Conservation (phyloP, 345 rosid species). For the Citropsis articulata region DNA sequence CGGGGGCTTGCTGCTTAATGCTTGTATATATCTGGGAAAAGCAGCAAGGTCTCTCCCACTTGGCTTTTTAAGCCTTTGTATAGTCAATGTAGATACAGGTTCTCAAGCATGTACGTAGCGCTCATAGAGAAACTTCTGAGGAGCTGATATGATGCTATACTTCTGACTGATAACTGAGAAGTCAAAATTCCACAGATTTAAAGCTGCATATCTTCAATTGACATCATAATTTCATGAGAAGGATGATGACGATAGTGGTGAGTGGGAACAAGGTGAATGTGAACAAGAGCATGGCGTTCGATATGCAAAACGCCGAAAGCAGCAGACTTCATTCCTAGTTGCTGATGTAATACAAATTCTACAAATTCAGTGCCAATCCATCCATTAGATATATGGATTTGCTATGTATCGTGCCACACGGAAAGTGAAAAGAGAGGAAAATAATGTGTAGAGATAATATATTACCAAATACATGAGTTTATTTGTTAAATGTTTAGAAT, state of each 20-base stretch:
- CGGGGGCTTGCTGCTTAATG: neutral
- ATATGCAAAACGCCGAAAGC: neutral
- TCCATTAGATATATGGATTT: too few species aligned
- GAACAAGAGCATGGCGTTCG: neutral
- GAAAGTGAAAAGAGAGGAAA: too few species aligned
- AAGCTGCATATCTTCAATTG: too few species aligned
- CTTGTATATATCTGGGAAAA: constrained; percentile 13
- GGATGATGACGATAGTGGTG: neutral
- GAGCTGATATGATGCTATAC: neutral
- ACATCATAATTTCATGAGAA: neutral
- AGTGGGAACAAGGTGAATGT: neutral
- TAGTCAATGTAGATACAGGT: neutral
- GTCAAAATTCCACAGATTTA: neutral
- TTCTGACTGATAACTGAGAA: neutral
- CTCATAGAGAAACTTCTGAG: neutral
- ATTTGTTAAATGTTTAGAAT: neutral
- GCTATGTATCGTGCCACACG: neutral
- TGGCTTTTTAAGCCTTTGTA: neutral
- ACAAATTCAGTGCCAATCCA: too few species aligned
- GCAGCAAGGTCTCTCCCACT: neutral
- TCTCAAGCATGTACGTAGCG: neutral
- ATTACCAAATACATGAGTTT: neutral
- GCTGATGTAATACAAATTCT: too few species aligned
- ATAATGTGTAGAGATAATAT: neutral
- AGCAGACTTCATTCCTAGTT: neutral